Conservation (phyloP, 2,329 filamentous ascomycete genomes). For the Coniochaeta hoffmannii region DNA sequence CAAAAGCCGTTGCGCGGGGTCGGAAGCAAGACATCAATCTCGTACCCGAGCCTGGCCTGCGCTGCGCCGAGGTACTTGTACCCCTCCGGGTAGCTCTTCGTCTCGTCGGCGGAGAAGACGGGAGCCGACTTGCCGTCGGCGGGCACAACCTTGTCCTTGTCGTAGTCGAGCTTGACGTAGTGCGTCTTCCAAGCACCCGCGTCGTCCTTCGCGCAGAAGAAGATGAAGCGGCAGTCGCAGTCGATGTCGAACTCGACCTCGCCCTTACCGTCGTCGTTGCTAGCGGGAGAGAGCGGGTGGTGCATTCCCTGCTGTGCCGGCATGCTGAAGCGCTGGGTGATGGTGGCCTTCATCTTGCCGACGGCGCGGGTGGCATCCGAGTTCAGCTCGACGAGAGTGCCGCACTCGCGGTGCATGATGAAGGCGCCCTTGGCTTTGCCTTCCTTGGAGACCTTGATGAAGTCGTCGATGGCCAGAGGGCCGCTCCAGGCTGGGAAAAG, state of each 20-base stretch:
- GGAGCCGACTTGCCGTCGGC: conserved; percentile 33
- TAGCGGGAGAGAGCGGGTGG: not conserved
- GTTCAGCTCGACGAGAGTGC: conserved; percentile 37
- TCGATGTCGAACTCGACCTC: conserved; percentile 37
- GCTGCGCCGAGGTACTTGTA: conserved; percentile 39
- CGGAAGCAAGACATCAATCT: conserved; percentile 30
- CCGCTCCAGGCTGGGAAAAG: conserved; percentile 37
- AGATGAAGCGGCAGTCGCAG: conserved; percentile 42
- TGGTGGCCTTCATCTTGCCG: conserved; percentile 47
- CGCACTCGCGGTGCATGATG: conserved; percentile 50
- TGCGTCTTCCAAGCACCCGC: conserved; percentile 28
- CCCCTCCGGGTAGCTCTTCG: conserved; percentile 32
- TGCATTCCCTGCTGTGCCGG: not conserved
- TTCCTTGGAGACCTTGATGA: conserved; percentile 40
- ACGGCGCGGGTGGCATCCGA: conserved; percentile 30
- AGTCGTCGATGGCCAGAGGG: conserved; percentile 32
- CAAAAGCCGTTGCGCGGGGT: conserved; percentile 28
- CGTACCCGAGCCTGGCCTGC: conserved; percentile 36
- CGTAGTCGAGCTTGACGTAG: conserved; percentile 41
- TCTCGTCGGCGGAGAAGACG: conserved; percentile 25
- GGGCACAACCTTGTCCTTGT: conserved; percentile 41
- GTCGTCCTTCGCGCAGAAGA: conserved; percentile 31
- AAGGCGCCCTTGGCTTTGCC: conserved; percentile 44
- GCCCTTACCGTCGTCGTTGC: conserved; percentile 9
- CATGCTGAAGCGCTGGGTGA: conserved; percentile 39